Evolutionary conservation across 1,139 yeast species (phyloP).

Genomic region (Torulaspora globosa): DNA sequence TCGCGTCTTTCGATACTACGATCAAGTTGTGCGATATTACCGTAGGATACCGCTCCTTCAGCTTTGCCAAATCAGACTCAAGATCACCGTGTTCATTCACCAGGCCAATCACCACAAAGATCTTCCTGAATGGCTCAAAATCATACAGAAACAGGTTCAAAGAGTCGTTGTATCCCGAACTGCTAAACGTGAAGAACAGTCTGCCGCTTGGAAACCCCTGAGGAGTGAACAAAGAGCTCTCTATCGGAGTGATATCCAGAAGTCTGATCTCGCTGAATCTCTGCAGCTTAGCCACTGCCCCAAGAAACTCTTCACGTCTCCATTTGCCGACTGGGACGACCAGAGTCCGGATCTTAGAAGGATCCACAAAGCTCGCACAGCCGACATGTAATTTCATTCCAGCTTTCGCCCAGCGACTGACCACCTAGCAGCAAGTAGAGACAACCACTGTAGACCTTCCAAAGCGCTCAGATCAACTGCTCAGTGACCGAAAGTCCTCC

Average conservation of each 20-base stretch:
- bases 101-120: conserved; percentile 60
- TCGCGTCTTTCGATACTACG: conserved; percentile 14
- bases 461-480: background rate
- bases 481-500: background rate
- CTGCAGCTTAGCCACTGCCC: conserved; percentile 46
- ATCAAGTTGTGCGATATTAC: conserved; percentile 63
- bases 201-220: conserved; percentile 79
- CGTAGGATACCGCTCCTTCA: conserved; percentile 49
- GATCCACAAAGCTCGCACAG: conserved; percentile 39
- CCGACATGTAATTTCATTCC: conserved; percentile 10
- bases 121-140: conserved; percentile 82
- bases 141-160: conserved; percentile 64
- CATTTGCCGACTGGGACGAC: conserved; percentile 69
- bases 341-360: conserved; percentile 63
- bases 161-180: conserved; percentile 49
- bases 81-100: conserved; percentile 34
- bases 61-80: conserved; percentile 35
- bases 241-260: conserved; percentile 67
- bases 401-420: background rate
- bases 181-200: conserved; percentile 44
- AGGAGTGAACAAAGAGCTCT: conserved; percentile 67
- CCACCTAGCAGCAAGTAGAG: background rate
- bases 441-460: background rate
- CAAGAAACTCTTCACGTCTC: conserved; percentile 45
- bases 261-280: conserved; percentile 62